phyloP scores from a whole-genome alignment of 306 rosid species.

The Astragalus membranaceus region DNA sequence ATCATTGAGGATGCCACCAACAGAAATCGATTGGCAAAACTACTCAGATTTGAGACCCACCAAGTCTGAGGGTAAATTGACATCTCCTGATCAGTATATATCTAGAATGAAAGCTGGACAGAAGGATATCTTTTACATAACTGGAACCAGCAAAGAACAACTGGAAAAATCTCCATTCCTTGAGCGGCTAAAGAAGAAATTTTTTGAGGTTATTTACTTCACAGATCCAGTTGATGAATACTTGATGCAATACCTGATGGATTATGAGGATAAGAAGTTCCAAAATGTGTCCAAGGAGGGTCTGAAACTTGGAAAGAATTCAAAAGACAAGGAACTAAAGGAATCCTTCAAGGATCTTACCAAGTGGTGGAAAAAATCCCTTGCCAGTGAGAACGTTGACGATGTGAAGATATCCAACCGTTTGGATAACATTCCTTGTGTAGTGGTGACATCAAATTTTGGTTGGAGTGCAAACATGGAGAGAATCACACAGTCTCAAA shows the following conservation, averaged over 20 bases:
- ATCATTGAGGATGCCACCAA: conserved; percentile 98
- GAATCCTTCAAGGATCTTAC: conserved; percentile 97
- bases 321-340: conserved; percentile 82
- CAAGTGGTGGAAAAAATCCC: conserved; percentile 93
- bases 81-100: conserved; percentile 91
- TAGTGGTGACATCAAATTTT: conserved; percentile 90
- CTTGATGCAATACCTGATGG: conserved; percentile 99
- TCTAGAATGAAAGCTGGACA: conserved; percentile 97
- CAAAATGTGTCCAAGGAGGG: conserved; percentile 99
- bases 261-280: conserved; percentile 93
- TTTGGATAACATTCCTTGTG: conserved; percentile 94
- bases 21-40: conserved; percentile 95
- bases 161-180: conserved; percentile 95
- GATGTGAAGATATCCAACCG: conserved; percentile 93
- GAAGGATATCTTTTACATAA: conserved; percentile 89
- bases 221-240: conserved; percentile 97
- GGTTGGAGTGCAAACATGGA: conserved; percentile 99
- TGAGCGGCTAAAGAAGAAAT: conserved; percentile 89
- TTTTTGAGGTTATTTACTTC: conserved; percentile 88
- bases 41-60: conserved; percentile 94
- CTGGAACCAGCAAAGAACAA: conserved; percentile 94
- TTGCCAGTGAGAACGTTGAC: conserved; percentile 77
- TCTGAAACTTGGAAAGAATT: conserved; percentile 85
- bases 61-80: conserved; percentile 90
- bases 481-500: conserved; percentile 96